A percentile compares a stretch with the other conserved stretches of the same genome.
Evolutionary conservation across 345 rosid species (phyloP).

Genomic region (Pugionium cornutum): DNA sequence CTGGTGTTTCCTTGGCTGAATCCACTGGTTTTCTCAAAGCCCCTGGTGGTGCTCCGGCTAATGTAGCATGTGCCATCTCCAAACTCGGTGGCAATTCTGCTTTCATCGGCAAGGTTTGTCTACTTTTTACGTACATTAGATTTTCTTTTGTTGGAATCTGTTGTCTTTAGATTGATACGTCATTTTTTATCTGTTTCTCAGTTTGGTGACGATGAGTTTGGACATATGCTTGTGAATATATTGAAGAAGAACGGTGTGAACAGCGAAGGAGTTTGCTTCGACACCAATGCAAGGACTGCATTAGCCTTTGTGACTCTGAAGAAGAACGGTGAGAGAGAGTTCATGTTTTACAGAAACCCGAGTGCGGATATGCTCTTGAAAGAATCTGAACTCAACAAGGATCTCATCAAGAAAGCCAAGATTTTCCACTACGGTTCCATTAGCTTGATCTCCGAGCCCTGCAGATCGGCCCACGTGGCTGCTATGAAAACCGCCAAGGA

Average conservation of each 20-base stretch:
- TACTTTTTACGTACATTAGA: background rate
- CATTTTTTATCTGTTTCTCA: conserved; percentile 13
- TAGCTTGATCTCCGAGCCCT: conserved; percentile 68
- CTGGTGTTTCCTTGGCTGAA: conserved; percentile 72
- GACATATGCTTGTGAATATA: conserved; percentile 64
- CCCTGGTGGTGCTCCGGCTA: conserved; percentile 80
- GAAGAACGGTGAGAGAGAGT: background rate
- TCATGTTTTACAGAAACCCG: background rate
- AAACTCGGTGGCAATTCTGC: conserved; percentile 69
- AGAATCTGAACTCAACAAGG: conserved; percentile 60
- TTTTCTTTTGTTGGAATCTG: background rate
- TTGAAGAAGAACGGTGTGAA: conserved; percentile 59
- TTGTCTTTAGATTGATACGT: background rate
- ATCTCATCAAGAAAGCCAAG: conserved; percentile 58
- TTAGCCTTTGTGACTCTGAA: background rate
- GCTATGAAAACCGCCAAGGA: conserved; percentile 70
- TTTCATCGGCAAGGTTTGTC: conserved; percentile 61
- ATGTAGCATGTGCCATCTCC: conserved; percentile 75
- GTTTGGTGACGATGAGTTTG: conserved; percentile 79
- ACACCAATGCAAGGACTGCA: background rate
- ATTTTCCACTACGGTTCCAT: conserved; percentile 78
- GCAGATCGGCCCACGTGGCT: conserved; percentile 67
- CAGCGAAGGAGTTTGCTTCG: conserved; percentile 25
- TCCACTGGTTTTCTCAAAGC: conserved; percentile 67
- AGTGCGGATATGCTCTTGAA: conserved; percentile 33